Evolutionary conservation across 495 filamentous ascomycete genomes (phyloP).

Genomic region (Annulohypoxylon stygium): DNA sequence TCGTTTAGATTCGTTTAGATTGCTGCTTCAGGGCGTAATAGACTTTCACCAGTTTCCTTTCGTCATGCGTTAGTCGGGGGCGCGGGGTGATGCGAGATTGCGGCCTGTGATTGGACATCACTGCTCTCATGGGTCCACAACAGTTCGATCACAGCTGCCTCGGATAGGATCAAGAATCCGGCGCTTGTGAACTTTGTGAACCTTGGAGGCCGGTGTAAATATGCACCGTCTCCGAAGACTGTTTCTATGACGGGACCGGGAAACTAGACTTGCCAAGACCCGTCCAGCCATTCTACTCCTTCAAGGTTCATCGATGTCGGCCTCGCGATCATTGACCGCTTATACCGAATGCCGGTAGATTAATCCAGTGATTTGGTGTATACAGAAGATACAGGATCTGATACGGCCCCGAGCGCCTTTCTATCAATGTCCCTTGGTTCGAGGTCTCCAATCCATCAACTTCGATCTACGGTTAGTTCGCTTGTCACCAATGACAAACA

Average conservation of each 20-base stretch:
- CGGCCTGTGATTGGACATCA: conserved; percentile 27
- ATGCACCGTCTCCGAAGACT: conserved; percentile 37
- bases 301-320: conserved; percentile 20
- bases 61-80: conserved; percentile 36
- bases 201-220: conserved; percentile 36
- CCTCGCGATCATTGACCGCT: conserved; percentile 1
- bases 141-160: conserved; percentile 17
- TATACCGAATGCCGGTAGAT: conserved; percentile 19
- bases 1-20: background rate
- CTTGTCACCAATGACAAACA: background rate
- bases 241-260: background rate
- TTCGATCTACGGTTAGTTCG: background rate
- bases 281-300: background rate
- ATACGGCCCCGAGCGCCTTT: background rate
- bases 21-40: background rate
- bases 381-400: background rate
- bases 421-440: background rate
- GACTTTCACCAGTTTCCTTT: conserved; percentile 13
- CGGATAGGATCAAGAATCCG: conserved; percentile 14
- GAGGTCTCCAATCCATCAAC: background rate
- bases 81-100: conserved; percentile 35
- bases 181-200: conserved; percentile 16
- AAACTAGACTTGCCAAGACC: background rate
- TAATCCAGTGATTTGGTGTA: background rate
- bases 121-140: conserved; percentile 30